Conservation (phyloP, 2,329 filamentous ascomycete species). For the Celoporthe dispersa region DNA sequence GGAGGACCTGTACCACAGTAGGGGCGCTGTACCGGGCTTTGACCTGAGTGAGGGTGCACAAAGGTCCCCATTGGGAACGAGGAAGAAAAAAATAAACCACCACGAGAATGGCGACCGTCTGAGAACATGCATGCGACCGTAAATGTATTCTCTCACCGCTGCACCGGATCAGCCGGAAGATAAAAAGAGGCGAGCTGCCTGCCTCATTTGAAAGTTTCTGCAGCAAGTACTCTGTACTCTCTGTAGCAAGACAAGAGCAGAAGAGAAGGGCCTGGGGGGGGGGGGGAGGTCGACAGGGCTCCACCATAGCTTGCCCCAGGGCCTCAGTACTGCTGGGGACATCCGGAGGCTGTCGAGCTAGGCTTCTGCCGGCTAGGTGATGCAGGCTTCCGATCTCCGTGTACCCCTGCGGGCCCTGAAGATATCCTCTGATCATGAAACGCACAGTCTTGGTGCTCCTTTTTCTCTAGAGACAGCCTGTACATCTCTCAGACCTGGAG, state of each 20-base stretch:
- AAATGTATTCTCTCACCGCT: not conserved
- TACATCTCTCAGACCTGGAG: not conserved
- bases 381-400: not conserved
- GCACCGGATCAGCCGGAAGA: not conserved
- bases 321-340: not conserved
- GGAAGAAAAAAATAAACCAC: not conserved
- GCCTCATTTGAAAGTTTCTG: not conserved
- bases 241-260: too few species aligned
- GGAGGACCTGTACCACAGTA: too few species aligned
- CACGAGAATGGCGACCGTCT: not conserved
- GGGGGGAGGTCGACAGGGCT: not conserved
- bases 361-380: slow-evolving; percentile 6
- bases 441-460: not conserved
- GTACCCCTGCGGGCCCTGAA: not conserved
- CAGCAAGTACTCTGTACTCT: not conserved
- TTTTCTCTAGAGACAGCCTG: not conserved
- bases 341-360: not conserved
- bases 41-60: not conserved
- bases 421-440: not conserved
- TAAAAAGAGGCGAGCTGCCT: not conserved
- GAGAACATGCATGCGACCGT: not conserved
- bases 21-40: not conserved
- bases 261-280: too few species aligned
- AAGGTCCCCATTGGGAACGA: not conserved
- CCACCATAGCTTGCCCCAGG: not conserved